A percentile compares a stretch with the other conserved stretches of the same genome.
phyloP scores from a whole-genome alignment of 352 stramenopile species.

The Phytophthora sansomeana region DNA sequence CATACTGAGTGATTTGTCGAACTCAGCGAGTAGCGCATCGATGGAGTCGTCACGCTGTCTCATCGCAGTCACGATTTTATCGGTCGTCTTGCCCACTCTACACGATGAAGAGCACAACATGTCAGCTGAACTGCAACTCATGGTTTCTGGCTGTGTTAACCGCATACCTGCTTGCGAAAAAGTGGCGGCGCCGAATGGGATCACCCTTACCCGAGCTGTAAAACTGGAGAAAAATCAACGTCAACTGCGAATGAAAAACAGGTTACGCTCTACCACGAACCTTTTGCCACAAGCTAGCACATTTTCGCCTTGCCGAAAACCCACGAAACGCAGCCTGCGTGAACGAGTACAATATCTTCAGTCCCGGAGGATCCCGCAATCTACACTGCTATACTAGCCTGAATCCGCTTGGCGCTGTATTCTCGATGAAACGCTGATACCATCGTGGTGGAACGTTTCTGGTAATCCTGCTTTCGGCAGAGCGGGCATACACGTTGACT shows the following conservation, averaged over 20 bases:
- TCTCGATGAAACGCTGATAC: slow-evolving; percentile 61
- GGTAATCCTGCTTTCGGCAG: slow-evolving; percentile 86
- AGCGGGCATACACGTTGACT: slow-evolving; percentile 84
- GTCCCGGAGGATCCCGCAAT: background rate
- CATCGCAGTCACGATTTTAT: slow-evolving; percentile 69
- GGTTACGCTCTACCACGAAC: slow-evolving; percentile 7
- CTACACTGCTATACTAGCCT: slow-evolving; percentile 39
- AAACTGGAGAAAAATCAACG: slow-evolving; percentile 46
- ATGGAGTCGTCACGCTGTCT: slow-evolving; percentile 78
- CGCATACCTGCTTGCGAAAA: slow-evolving; percentile 71
- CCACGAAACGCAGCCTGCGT: slow-evolving; percentile 47
- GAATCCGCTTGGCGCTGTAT: slow-evolving; percentile 59
- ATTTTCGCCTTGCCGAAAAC: slow-evolving; percentile 35
- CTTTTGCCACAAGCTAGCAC: slow-evolving; percentile 42
- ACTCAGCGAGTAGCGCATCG: slow-evolving; percentile 79
- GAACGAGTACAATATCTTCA: background rate
- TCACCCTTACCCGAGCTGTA: slow-evolving; percentile 74
- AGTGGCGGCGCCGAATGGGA: slow-evolving; percentile 50
- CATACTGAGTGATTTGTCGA: slow-evolving; percentile 71
- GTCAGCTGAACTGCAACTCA: background rate
- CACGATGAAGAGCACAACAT: slow-evolving; percentile 1
- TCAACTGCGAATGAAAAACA: background rate
- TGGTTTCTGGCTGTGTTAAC: background rate
- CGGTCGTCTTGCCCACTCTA: slow-evolving; percentile 66
- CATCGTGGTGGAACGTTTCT: slow-evolving; percentile 69